Conservation (phyloP, 352 stramenopile genomes). For the Pythium periplocum region DNA sequence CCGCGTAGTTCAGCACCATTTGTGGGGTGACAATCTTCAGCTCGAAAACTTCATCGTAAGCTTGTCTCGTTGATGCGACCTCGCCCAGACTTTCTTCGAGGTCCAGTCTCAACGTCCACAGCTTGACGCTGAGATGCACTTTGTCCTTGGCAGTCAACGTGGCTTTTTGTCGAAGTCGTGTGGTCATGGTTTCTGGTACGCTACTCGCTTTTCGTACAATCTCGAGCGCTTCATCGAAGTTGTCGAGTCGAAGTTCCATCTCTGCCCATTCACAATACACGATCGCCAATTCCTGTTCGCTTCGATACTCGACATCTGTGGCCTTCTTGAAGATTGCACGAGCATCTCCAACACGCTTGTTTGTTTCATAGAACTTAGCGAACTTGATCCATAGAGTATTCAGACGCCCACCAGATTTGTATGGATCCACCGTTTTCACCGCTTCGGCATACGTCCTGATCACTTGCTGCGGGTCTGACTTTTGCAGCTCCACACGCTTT, state of each 20-base stretch:
- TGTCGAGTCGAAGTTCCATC: conserved; percentile 94
- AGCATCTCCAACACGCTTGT: conserved; percentile 90
- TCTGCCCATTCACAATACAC: conserved; percentile 95
- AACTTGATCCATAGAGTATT: conserved; percentile 93
- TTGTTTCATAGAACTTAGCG: conserved; percentile 93
- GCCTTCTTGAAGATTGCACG: conserved; percentile 91
- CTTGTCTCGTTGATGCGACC: conserved; percentile 90
- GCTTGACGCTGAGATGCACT: conserved; percentile 88
- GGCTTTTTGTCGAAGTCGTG: conserved; percentile 50
- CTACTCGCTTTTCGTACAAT: conserved; percentile 82
- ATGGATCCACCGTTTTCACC: conserved; percentile 89
- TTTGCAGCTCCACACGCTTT: conserved; percentile 90
- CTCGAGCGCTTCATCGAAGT: conserved; percentile 92
- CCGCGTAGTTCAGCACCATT: conserved; percentile 97
- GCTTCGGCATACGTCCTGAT: conserved; percentile 89
- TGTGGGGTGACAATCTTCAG: conserved; percentile 95
- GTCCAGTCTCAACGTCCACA: conserved; percentile 98
- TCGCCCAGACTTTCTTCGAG: conserved; percentile 98
- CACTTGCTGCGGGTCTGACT: conserved; percentile 46
- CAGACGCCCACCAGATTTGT: conserved; percentile 82
- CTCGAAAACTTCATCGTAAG: conserved; percentile 95
- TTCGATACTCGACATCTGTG: conserved; percentile 65
- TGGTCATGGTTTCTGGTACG: conserved; percentile 36
- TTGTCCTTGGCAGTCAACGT: conserved; percentile 57
- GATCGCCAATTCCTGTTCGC: conserved; percentile 90